These are phyloP conservation scores for Polytrichum commune DNA, from an alignment of 225 moss, liverwort and hornwort species.

Conservation along the genomic window DNA sequence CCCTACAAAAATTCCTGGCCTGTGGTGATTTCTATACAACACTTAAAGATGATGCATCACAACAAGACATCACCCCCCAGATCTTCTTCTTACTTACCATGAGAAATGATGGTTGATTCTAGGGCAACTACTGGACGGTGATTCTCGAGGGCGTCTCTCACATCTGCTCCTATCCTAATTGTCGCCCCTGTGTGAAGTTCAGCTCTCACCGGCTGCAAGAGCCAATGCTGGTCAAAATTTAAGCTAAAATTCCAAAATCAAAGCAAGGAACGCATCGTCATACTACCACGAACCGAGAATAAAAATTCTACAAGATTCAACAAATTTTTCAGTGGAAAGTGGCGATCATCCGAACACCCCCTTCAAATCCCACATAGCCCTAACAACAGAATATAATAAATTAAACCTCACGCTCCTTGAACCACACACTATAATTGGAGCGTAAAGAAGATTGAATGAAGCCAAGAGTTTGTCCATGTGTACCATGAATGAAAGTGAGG, in stretches of 20 bases:
- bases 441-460: background rate
- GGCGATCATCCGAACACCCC: no score
- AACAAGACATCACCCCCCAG: no score
- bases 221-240: background rate
- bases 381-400: background rate
- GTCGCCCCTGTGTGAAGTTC: slow-evolving; percentile 39
- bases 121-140: slow-evolving; percentile 83
- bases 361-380: no score
- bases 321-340: no score
- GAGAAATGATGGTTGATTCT: slow-evolving; percentile 96
- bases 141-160: slow-evolving; percentile 71
- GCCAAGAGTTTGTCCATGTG: background rate
- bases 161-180: slow-evolving; percentile 62
- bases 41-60: no score
- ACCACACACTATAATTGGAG: no score
- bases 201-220: slow-evolving; percentile 30
- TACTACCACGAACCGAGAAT: background rate
- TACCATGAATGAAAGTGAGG: slow-evolving; percentile 44
- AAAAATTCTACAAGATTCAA: background rate
- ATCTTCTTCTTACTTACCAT: slow-evolving; percentile 45
- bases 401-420: background rate
- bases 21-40: no score
- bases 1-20: no score
- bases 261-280: background rate
- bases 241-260: background rate